These are phyloP conservation scores for Rugosomyces carneus DNA, from an alignment of 1,284 basidiomycete genomes.

Conservation along the genomic window DNA sequence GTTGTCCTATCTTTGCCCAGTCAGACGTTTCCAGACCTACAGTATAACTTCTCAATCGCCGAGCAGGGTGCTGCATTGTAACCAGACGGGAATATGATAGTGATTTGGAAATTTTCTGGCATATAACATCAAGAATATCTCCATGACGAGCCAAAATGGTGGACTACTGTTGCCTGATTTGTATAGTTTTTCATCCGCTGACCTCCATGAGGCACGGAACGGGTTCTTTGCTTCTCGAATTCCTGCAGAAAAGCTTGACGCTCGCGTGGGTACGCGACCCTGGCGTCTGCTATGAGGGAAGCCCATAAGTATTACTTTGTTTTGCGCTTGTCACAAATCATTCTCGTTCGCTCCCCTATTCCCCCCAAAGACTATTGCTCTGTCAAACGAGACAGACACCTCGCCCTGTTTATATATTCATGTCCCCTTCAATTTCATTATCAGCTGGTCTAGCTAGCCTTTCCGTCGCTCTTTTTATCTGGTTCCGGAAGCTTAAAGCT, in stretches of 20 bases:
- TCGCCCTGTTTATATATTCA: slow-evolving; percentile 10
- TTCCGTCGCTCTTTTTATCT: slow-evolving; percentile 31
- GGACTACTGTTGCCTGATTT: slow-evolving; percentile 12
- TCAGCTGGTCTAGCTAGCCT: slow-evolving; percentile 27
- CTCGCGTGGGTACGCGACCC: slow-evolving; percentile 16
- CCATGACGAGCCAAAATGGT: slow-evolving; percentile 1
- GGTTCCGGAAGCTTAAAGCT: slow-evolving; percentile 34
- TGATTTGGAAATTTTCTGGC: not conserved
- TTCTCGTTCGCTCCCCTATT: slow-evolving; percentile 3
- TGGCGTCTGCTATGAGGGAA: slow-evolving; percentile 13
- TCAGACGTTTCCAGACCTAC: not conserved
- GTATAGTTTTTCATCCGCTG: slow-evolving; percentile 1
- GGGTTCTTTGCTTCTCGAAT: slow-evolving; percentile 12
- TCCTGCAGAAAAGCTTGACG: slow-evolving; percentile 11
- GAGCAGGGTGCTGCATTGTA: not conserved
- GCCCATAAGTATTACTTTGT: slow-evolving; percentile 20
- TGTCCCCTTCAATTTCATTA: slow-evolving; percentile 19
- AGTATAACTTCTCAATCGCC: not conserved
- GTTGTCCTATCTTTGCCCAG: not conserved
- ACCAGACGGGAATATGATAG: not conserved
- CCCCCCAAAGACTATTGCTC: not conserved
- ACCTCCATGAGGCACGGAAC: slow-evolving; percentile 14
- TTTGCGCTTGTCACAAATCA: slow-evolving; percentile 9
- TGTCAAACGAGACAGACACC: slow-evolving; percentile 2
- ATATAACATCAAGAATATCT: not conserved